These are phyloP conservation scores for Bipolaris oryzae DNA, from an alignment of 2,329 filamentous ascomycete genomes.

Conservation along the genomic window DNA sequence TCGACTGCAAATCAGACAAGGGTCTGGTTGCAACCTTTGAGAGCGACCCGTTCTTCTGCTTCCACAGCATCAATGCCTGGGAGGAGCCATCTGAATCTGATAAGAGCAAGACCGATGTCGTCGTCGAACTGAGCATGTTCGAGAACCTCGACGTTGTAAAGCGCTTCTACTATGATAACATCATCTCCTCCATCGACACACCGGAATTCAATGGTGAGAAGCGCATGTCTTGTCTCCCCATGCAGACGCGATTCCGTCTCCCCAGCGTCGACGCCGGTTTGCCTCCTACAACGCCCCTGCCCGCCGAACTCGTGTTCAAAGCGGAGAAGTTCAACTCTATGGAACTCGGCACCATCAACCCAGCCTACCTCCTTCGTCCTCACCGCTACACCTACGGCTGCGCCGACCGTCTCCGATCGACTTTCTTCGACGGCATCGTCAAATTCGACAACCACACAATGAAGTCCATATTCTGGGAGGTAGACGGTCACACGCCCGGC, in stretches of 20 bases:
- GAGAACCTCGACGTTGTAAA: slow-evolving; percentile 69
- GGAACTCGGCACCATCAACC: slow-evolving; percentile 72
- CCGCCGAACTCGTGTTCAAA: slow-evolving; percentile 20
- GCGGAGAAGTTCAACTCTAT: slow-evolving; percentile 53
- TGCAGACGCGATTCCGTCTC: slow-evolving; percentile 40
- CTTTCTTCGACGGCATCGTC: slow-evolving; percentile 66
- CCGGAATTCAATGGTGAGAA: slow-evolving; percentile 31
- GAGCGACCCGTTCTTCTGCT: slow-evolving; percentile 74
- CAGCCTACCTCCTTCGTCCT: slow-evolving; percentile 56
- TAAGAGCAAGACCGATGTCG: slow-evolving; percentile 58
- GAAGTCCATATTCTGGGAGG: slow-evolving; percentile 62
- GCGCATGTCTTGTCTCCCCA: slow-evolving; percentile 33
- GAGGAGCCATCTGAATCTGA: slow-evolving; percentile 59
- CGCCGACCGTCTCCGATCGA: slow-evolving; percentile 62
- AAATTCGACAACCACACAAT: slow-evolving; percentile 68
- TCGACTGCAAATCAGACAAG: slow-evolving; percentile 67
- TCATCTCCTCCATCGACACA: slow-evolving; percentile 28
- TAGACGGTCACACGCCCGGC: slow-evolving; percentile 67
- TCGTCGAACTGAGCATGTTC: slow-evolving; percentile 70
- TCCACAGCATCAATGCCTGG: slow-evolving; percentile 80
- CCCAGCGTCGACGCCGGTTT: slow-evolving; percentile 44
- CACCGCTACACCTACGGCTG: slow-evolving; percentile 68
- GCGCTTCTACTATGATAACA: slow-evolving; percentile 66
- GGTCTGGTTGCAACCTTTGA: slow-evolving; percentile 74
- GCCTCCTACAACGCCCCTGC: neutral